Evolutionary conservation across 164 flowering plant genomes (phyloP), one percentile per base, ranked within the genome.

Genomic region (Chimonanthus salicifolius): DNA sequence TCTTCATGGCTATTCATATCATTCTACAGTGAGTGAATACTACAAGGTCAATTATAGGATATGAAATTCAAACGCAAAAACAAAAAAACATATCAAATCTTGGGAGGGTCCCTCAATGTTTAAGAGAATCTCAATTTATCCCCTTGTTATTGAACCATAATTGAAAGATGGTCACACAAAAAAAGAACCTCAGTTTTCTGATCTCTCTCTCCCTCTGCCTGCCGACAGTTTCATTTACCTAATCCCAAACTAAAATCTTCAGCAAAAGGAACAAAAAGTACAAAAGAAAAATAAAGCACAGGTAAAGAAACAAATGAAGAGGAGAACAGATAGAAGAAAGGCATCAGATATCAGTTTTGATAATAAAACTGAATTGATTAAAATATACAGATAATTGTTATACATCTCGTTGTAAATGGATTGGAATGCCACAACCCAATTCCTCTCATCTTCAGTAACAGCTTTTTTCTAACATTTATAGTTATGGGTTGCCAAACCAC

Each of bases 371-470:
- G 78, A 77, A 72, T 54, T 72, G 71, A 62, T 76, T 73, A 68
- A 47, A 80, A 84, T 77, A 77, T 84, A 84, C 79, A 80, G 6
- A 75, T 64, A 78, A 21, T 71, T 67, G 83, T 74, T 76, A 70
- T 78, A 76, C 81, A 82, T 73, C 75, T 76, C 63, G 74, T 50
- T 74, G 71, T 72, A 74, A 73, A 67, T 77, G 78, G 81, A 78
- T 67, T 76, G 71, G 47, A 65, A 47, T 62, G 76, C 73, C 66
- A 70, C 63, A 74, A 73, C 73, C 74, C 76, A 68, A 76, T 44
- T 66, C 70, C 65, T 64, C 67, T 77, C 77, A 69, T 67, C 71
- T 49, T 13, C 33, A 6, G 67, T 49, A 64, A 71, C 20, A 18
- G 47, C 54, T 58, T 1, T 62, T 33, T 48, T 62, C 68, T 62